These are phyloP conservation scores for Taphrina communis DNA, from an alignment of 1,139 yeast genomes.

Conservation along the genomic window DNA sequence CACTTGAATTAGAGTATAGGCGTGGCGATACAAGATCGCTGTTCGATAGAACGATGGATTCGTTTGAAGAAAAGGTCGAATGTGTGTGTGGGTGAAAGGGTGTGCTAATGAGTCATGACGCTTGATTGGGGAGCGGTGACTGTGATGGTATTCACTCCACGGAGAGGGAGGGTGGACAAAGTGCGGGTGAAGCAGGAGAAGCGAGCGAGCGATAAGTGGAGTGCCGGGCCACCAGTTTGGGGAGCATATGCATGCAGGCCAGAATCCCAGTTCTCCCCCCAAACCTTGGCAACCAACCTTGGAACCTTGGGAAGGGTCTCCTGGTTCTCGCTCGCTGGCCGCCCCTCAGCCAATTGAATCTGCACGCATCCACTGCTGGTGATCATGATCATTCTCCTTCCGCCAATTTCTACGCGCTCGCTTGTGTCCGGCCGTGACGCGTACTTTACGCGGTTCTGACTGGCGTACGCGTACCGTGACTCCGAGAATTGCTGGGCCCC, in stretches of 20 bases:
- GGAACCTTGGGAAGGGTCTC: no score
- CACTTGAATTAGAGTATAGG: background rate
- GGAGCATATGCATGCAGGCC: no score
- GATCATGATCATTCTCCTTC: no score
- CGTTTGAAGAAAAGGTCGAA: background rate
- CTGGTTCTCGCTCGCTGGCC: background rate
- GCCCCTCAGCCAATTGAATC: conserved; percentile 3
- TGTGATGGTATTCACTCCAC: background rate
- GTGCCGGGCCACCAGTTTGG: no score
- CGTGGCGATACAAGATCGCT: background rate
- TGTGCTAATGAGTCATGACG: background rate
- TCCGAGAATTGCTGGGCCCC: no score
- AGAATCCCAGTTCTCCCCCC: no score
- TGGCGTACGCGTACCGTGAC: no score
- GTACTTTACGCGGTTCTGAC: no score
- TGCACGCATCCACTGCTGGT: background rate
- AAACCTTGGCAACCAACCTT: no score
- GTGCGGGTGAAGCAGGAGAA: conserved; percentile 10
- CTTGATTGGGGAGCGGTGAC: background rate
- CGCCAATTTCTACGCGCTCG: no score
- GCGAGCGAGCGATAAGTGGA: background rate
- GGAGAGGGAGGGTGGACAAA: background rate
- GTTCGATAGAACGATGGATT: background rate
- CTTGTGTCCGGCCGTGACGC: no score
- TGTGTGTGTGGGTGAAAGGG: background rate